Evolutionary conservation across 129 eudicot genomes (phyloP).

Genomic region (Arctium minus): DNA sequence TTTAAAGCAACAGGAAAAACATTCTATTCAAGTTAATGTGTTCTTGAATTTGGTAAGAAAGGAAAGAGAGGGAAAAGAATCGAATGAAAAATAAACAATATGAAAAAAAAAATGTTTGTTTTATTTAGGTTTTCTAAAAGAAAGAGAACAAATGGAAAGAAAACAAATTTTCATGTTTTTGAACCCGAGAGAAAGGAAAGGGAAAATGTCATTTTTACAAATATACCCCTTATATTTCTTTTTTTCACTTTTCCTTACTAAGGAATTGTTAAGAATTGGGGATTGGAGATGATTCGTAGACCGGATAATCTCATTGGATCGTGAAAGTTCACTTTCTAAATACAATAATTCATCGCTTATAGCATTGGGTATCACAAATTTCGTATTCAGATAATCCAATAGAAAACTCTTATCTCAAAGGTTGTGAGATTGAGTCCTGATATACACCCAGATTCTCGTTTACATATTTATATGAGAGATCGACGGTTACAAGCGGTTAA

Average conservation of each 20-base stretch:
- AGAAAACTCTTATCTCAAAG: too few species aligned
- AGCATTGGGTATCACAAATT: too few species aligned
- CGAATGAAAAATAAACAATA: neutral
- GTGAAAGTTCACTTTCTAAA: too few species aligned
- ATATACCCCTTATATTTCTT: neutral
- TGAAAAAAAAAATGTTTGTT: neutral
- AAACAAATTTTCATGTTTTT: neutral
- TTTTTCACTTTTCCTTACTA: neutral
- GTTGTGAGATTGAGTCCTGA: too few species aligned
- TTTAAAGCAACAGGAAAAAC: neutral
- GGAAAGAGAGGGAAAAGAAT: neutral
- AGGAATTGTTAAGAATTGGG: neutral
- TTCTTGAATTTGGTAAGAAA: neutral
- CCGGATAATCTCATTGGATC: too few species aligned
- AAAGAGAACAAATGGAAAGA: too few species aligned
- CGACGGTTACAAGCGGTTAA: too few species aligned
- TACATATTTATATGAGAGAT: too few species aligned
- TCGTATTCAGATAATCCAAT: too few species aligned
- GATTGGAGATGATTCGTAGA: too few species aligned
- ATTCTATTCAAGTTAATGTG: neutral
- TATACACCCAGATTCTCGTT: too few species aligned
- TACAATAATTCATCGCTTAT: too few species aligned
- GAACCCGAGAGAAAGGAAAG: neutral
- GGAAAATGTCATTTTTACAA: neutral
- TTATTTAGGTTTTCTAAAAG: neutral